These are phyloP conservation scores for Cornus suecica DNA, from an alignment of 148 eudicot species.

Conservation along the genomic window DNA sequence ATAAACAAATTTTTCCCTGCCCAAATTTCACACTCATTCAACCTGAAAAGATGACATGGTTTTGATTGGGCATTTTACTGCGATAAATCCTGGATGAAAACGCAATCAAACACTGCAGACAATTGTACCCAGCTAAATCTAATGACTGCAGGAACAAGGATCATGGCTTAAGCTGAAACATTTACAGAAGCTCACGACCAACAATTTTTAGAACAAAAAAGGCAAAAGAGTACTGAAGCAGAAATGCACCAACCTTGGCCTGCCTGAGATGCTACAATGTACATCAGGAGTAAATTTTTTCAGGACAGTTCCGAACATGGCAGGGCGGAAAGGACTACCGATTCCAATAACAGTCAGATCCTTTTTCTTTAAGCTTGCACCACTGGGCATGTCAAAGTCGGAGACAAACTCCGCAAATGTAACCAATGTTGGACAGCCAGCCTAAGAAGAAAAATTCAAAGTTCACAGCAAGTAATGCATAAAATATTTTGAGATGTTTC, in stretches of 20 bases:
- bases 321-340: constrained; percentile 76
- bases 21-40: not conserved
- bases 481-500: not conserved
- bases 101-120: not conserved
- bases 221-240: not conserved
- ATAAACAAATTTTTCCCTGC: no score
- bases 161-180: constrained; percentile 3
- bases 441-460: constrained; percentile 32
- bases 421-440: constrained; percentile 67
- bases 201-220: not conserved
- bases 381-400: constrained; percentile 58
- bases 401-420: constrained; percentile 69
- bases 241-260: constrained; percentile 59
- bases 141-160: not conserved
- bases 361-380: constrained; percentile 47
- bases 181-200: not conserved
- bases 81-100: not conserved
- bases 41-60: not conserved
- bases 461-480: no score
- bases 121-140: constrained; percentile 2
- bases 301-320: constrained; percentile 78
- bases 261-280: constrained; percentile 64
- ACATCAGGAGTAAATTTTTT: constrained; percentile 86
- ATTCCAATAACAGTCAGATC: constrained; percentile 47
- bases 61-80: not conserved